A percentile compares a stretch with the other conserved stretches of the same genome.
Conservation (phyloP, 257 asterid species). For the Mentha longifolia region DNA sequence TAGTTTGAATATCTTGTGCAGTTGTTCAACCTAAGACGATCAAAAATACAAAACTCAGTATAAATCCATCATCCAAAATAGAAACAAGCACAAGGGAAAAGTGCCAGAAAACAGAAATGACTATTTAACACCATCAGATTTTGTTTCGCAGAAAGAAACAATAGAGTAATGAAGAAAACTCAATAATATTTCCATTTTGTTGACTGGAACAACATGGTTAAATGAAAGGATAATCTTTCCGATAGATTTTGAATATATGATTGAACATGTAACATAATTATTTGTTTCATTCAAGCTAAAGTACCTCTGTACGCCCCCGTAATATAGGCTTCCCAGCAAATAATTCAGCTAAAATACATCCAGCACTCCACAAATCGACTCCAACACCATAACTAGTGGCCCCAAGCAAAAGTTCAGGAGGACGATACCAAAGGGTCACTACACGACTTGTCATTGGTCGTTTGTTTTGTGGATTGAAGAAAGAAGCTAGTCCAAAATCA, state of each 20-base stretch:
- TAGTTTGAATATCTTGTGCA: conserved; percentile 87
- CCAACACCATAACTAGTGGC: conserved; percentile 76
- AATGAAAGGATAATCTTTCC: no score
- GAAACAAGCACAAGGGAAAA: conserved; percentile 13
- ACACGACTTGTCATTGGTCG: conserved; percentile 94
- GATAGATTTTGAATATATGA: no score
- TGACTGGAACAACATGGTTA: no score
- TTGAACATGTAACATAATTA: no score
- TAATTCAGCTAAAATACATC: conserved; percentile 87
- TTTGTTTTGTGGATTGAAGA: conserved; percentile 57
- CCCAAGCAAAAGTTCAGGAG: conserved; percentile 93
- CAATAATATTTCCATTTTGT: no score
- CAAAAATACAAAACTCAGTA: not conserved
- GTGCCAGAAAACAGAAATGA: not conserved
- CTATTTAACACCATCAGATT: not conserved
- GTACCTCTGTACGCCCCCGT: conserved; percentile 93
- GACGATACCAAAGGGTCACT: conserved; percentile 94
- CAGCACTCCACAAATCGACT: conserved; percentile 94
- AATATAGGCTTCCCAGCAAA: conserved; percentile 78
- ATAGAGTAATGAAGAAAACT: no score
- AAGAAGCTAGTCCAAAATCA: conserved; percentile 89
- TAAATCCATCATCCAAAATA: not conserved
- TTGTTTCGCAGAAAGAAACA: no score
- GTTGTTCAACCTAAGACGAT: conserved; percentile 76
- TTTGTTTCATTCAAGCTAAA: not conserved